Evolutionary conservation across 805 yeast genomes (phyloP).

Genomic region (Lachancea fermentati): DNA sequence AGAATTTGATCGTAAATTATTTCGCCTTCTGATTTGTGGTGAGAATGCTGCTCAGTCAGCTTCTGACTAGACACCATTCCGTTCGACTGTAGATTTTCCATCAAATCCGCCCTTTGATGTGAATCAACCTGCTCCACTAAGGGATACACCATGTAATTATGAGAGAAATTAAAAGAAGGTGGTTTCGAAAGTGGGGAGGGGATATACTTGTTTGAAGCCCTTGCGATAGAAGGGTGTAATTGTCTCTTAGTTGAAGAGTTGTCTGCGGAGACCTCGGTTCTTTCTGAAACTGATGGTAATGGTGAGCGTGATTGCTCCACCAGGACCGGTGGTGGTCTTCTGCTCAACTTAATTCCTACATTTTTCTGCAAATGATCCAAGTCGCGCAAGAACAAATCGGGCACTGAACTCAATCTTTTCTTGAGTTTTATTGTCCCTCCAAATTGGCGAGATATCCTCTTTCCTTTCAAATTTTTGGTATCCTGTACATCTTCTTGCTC

Average conservation of each 20-base stretch:
- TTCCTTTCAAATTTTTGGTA: not conserved
- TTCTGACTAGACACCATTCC: not conserved
- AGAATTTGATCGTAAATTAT: constrained; percentile 26
- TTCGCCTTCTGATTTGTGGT: constrained; percentile 15
- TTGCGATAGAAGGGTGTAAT: no score
- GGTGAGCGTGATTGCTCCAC: not conserved
- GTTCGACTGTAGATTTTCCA: not conserved
- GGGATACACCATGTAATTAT: constrained; percentile 2
- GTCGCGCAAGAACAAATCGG: constrained; percentile 27
- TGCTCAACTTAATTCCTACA: not conserved
- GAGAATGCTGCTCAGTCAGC: not conserved
- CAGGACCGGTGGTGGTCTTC: not conserved
- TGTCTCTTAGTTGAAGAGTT: no score
- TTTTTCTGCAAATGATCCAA: constrained; percentile 11
- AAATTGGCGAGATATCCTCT: constrained; percentile 9
- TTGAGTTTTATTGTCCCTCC: constrained; percentile 25
- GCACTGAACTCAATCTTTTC: constrained; percentile 29
- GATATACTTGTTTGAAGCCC: not conserved
- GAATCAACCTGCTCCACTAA: not conserved
- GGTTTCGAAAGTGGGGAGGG: constrained; percentile 7
- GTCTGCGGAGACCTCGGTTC: not conserved
- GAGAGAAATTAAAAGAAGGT: not conserved
- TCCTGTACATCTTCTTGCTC: not conserved
- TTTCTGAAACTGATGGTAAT: not conserved
- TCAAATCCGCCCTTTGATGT: not conserved